Evolutionary conservation across 2,329 filamentous ascomycete genomes (phyloP).

Genomic region (Paracoccidioides brasiliensis): DNA sequence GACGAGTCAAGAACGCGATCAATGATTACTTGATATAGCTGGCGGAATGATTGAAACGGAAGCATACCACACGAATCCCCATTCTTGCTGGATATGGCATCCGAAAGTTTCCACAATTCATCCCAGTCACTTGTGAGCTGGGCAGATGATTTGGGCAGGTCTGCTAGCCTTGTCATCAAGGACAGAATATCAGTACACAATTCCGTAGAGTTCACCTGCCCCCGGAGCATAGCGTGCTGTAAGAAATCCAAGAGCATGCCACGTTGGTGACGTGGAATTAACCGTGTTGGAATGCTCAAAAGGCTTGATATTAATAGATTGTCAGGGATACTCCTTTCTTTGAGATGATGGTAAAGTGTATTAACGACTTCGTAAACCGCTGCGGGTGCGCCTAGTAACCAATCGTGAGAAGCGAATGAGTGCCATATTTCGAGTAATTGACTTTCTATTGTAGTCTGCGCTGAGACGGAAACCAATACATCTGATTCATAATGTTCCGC

Average conservation of each 20-base stretch:
- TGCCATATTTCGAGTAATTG: conserved; percentile 27
- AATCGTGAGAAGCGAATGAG: conserved; percentile 27
- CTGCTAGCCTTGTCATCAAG: conserved; percentile 28
- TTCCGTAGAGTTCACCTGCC: conserved; percentile 15
- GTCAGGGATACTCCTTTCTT: conserved; percentile 18
- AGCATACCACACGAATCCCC: conserved; percentile 15
- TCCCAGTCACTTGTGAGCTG: conserved; percentile 24
- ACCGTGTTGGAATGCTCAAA: conserved; percentile 23
- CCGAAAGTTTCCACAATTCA: conserved; percentile 25
- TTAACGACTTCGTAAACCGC: conserved; percentile 23
- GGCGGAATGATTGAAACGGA: conserved; percentile 19
- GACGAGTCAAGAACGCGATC: conserved; percentile 23
- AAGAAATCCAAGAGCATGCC: conserved; percentile 23
- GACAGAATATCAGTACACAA: conserved; percentile 20
- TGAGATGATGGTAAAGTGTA: conserved; percentile 22
- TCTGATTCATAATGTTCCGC: neutral
- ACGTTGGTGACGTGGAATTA: conserved; percentile 27
- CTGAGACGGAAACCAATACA: neutral
- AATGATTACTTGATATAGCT: conserved; percentile 23
- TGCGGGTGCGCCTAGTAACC: conserved; percentile 22
- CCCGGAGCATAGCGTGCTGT: conserved; percentile 20
- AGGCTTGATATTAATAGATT: conserved; percentile 24
- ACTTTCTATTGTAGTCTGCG: neutral
- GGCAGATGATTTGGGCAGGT: conserved; percentile 28
- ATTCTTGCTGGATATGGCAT: conserved; percentile 21